These are phyloP conservation scores for Sherardia arvensis DNA, from an alignment of 257 asterid species.

Conservation along the genomic window DNA sequence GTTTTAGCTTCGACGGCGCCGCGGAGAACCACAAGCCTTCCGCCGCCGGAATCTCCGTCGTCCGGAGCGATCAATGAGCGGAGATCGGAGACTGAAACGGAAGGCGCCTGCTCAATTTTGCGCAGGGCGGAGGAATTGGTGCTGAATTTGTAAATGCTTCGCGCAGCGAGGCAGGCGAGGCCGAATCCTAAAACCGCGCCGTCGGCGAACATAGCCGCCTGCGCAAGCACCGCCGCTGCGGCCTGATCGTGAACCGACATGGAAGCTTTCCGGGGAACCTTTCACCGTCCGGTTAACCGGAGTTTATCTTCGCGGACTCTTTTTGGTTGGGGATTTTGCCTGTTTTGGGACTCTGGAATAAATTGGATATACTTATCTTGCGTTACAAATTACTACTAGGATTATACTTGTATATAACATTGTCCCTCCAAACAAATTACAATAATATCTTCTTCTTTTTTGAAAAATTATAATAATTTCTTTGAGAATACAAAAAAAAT, in stretches of 20 bases:
- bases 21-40: constrained; percentile 51
- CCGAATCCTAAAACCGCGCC: constrained; percentile 73
- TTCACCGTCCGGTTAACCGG: neutral
- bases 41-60: constrained; percentile 25
- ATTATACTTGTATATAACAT: too few relatives aligned
- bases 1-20: constrained; percentile 66
- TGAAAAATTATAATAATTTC: too few relatives aligned
- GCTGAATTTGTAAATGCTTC: constrained; percentile 47
- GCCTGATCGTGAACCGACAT: constrained; percentile 76
- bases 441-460: too few relatives aligned
- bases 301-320: neutral
- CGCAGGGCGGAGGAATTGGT: constrained; percentile 54
- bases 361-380: too few relatives aligned
- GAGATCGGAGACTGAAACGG: constrained; percentile 54
- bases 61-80: constrained; percentile 38
- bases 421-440: too few relatives aligned
- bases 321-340: neutral
- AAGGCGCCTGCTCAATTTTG: constrained; percentile 52
- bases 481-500: too few relatives aligned
- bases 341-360: neutral
- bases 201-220: constrained; percentile 54
- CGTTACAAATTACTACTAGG: too few relatives aligned
- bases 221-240: constrained; percentile 45
- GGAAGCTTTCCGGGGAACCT: constrained; percentile 6
- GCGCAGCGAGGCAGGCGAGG: constrained; percentile 60